Evolutionary conservation across 345 rosid genomes (phyloP), one percentile per base, ranked within the genome.

Genomic region (Theobroma cacao): DNA sequence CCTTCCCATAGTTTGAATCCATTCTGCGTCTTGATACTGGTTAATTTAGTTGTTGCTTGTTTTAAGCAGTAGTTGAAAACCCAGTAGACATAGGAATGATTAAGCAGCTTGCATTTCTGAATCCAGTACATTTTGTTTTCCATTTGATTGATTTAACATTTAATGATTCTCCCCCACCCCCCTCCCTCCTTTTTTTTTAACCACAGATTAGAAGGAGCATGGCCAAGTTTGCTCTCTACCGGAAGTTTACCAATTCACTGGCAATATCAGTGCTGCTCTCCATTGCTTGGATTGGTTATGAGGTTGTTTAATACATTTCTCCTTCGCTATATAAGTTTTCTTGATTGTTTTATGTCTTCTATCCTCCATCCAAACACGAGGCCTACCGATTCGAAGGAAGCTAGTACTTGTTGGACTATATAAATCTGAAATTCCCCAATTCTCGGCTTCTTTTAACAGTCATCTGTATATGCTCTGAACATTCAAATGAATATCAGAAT

Each of bases 281-380:
- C 41, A 60, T 86, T 77, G 87, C 86, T 64, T 86, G 89, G 89
- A 85, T 88, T 36, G 89, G 91, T 28, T 83, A 81, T 33, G 89
- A 86, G 89, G 91, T 88, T 55, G 43, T 70, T 77, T 18, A 36
- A 38, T 61, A 45, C 34, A 22, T 36, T 67, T 58, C 47, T 59
- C 8, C 11, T 50, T 77, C 40, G 24, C 15, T 30, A 73, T 0
- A 18, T 41, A 45, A 36, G 55, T 48, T 61, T 73, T 33, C 65
- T 12, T 66, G 48, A 10, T 28, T 7, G 62, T 74, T 24, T 56
- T 33, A 34, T 17, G 53, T 58, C 47, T 67, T 24, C 30, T 34
- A 45, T 76, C 76, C 20, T 30, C 20, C 1, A 28, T 28, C 36
- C 14, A 7, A 28, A 13, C 36, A 30, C 36, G 9, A 28, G 58